Base-by-base conservation (phyloP, 2,329 filamentous ascomycete genomes). In the Juglanconis sp. region DNA sequence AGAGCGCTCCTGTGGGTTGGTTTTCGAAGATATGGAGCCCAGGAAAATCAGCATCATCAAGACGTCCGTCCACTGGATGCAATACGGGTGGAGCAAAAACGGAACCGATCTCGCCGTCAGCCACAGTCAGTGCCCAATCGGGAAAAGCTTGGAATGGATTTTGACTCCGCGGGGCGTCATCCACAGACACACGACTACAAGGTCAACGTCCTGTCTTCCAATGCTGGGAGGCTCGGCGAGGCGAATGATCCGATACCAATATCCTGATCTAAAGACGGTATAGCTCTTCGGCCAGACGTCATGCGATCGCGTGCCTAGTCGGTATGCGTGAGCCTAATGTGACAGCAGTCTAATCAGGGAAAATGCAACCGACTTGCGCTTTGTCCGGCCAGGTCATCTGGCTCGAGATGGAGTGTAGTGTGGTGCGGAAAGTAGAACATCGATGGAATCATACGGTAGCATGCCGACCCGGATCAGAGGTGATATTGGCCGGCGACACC, bases 381-480 rank as follows among this genome's bases (percentile, higher is more conserved):
- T 55, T 55, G 35, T 34, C 50, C 34, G 30, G 50, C 47, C 34
- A 52, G 42, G 48, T 59, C 52, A 55, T 59, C 36, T 52, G 56
- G 38, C 32, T 10, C 8, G 31, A 50, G 15, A 4, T 31, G 9
- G n/a, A 17, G 40, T 36, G 30, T n/a, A 34, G 35, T 34, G 59
- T 54, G 53, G 35, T 53, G 24, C 47, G 40, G 34, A 11, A 60
- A 62, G 60, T 56, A 31, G 52, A 59, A 52, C 49, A 56, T 59
- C 48, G 40, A 56, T 62, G 60, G 31, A 32, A 59, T 60, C 52
- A 56, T 56, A 51, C 34, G 40, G 49, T 44, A 54, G 53, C 40
- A 56, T 56, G 51, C 60, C 44, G 30, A 9, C 44, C 57, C 15
- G 52, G 47, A 50, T 17, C 38, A 49, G 38, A 38, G 30, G 6